A percentile compares a stretch with the other conserved stretches of the same genome.
Conservation (phyloP, 1,284 basidiomycete species). For the Hymenochaete sp. region DNA sequence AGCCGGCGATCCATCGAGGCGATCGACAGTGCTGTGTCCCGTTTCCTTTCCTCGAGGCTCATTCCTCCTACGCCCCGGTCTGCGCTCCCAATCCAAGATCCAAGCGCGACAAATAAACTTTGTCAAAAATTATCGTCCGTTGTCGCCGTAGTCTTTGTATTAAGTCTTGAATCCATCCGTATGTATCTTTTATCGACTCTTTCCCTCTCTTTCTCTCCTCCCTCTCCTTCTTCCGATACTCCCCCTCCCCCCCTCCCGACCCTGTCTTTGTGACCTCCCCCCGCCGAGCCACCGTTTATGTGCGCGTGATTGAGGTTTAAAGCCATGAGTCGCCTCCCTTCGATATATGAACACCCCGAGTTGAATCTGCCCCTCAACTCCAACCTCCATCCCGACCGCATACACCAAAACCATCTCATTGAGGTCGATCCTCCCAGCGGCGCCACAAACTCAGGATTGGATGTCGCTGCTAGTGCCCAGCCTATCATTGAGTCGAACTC, state of each 20-base stretch:
- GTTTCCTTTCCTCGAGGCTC: too few species aligned
- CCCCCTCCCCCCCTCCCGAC: constrained; percentile 1
- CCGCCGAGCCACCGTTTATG: not conserved
- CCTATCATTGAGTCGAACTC: not conserved
- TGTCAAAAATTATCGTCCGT: not conserved
- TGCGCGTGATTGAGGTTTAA: not conserved
- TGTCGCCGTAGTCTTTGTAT: too few species aligned
- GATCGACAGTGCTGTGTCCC: too few species aligned
- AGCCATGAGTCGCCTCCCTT: constrained; percentile 1
- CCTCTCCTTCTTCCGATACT: constrained; percentile 6
- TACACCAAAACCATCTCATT: not conserved
- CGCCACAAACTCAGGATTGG: not conserved
- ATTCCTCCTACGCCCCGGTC: too few species aligned
- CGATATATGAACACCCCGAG: not conserved
- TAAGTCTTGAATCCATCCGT: constrained; percentile 16
- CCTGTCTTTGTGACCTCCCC: constrained; percentile 2
- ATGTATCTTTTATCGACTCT: constrained; percentile 12
- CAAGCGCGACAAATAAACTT: too few species aligned
- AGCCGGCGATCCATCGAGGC: too few species aligned
- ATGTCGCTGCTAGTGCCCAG: not conserved
- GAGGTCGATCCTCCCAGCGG: constrained; percentile 2
- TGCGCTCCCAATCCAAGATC: too few species aligned
- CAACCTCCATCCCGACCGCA: not conserved
- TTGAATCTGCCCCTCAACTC: not conserved
- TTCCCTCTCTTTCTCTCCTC: constrained; percentile 4